These are phyloP conservation scores for Salix udensis DNA, from an alignment of 345 rosid species.

Conservation along the genomic window DNA sequence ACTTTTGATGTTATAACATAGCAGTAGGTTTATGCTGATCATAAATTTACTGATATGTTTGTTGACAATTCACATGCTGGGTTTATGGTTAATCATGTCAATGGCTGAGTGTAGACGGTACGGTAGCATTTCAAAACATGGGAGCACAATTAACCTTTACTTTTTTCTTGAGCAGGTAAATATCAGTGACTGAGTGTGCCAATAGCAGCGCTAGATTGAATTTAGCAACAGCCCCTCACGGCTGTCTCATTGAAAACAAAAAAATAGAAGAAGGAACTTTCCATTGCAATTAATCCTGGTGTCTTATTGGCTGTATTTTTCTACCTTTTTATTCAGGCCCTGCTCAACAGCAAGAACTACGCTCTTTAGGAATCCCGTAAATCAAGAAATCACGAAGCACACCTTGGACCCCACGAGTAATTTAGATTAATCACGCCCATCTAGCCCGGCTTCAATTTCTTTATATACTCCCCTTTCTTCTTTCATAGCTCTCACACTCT, in stretches of 20 bases:
- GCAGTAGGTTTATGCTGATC: no score
- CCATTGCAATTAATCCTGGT: not conserved
- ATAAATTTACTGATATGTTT: no score
- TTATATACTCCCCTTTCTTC: conserved; percentile 28
- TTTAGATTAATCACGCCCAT: conserved; percentile 32
- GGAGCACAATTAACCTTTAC: no score
- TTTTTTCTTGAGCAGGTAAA: no score
- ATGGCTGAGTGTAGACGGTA: no score
- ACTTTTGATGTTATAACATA: no score
- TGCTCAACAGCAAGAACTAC: conserved; percentile 40
- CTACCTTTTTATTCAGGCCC: conserved; percentile 2
- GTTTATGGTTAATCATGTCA: no score
- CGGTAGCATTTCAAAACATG: no score
- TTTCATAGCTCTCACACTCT: conserved; percentile 7
- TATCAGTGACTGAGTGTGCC: no score
- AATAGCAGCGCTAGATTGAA: no score
- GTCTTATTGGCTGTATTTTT: conserved; percentile 17
- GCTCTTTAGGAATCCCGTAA: conserved; percentile 37
- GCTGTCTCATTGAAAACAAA: not conserved
- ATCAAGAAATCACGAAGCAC: conserved; percentile 47
- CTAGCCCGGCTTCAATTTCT: conserved; percentile 24
- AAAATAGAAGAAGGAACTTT: not conserved
- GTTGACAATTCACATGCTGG: no score
- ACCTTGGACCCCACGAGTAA: conserved; percentile 28
- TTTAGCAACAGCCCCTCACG: no score